Evolutionary conservation across 495 filamentous ascomycete genomes (phyloP), one percentile per base, ranked within the genome.

Genomic region (Penicillium chermesinum): DNA sequence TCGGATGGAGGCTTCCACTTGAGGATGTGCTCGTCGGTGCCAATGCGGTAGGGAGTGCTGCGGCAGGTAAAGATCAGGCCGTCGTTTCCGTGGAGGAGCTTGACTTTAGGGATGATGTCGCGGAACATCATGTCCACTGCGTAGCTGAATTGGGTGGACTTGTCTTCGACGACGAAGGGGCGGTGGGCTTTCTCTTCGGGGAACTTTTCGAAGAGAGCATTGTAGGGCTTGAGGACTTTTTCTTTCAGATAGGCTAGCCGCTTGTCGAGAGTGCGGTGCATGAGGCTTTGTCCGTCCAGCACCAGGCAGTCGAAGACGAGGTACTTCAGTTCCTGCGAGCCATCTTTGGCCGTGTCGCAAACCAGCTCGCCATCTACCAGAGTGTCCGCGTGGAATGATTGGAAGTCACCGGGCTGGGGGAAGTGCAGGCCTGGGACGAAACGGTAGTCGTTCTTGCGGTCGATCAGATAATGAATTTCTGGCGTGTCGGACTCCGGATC

Each of bases 361-460:
- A 98, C 91, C 21, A 98, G 72, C 74, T 98, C 93, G 44, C 93
- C 93, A 55, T 98, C 93, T 32, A 96, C 79, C 15, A 98, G 66
- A 0, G 93, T 98, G 35, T 81, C 82, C 2, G 68, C 77, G 67
- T 96, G 89, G 66, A 87, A 95, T 12, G 64, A 70, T 39, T 73
- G 65, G 39, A 75, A 77, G 3, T 83, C 74, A 19, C 74, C 69
- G 1, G 81, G 77, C 19, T 84, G 48, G 0, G 93, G 93, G 62
- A 97, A 93, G 65, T 95, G 89, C 37, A 96, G 71, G 32, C 73
- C 71, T 7, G 77, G 78, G n/a, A 89, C 79, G 48, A 69, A 88
- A 74, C 90, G 95, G 73, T 91, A 98, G 55, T 96, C 89, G 66
- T 98, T 97, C 71, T 87, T 91, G 53, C 93, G 89, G 66, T 98